Evolutionary conservation across 2,329 filamentous ascomycete genomes (phyloP), one percentile per base, ranked within the genome.

Genomic region (Penicillium palitans): DNA sequence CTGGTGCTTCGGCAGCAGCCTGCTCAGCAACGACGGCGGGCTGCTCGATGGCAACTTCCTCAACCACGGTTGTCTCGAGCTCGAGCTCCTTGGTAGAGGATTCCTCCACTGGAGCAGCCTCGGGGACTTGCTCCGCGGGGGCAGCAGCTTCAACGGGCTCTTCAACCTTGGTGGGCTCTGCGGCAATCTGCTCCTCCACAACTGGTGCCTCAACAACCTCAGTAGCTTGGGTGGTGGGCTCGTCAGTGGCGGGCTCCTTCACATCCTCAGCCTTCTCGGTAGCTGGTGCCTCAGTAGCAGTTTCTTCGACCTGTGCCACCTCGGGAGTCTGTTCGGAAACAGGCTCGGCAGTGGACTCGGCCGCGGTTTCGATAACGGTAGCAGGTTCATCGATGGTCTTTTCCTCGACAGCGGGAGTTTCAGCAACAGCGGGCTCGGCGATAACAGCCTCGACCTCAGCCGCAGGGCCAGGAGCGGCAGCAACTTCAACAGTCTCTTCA

Each of bases 61-160:
- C 29, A 1, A 24, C 46, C 9, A 24, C 46, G 10, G 24, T 35
- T 29, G 46, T 35, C 46, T 56, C 53, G 12, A 39, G 46, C 31
- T 56, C 37, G 13, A 52, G 15, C 24, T 56, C 53, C 47, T 56
- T 56, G 3, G 39, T 44, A 8, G 35, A 21, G 13, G 52, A 42
- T 27, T 35, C 53, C 46, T 50, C 45, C 19, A 27, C 39, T 33
- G 45, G 45, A 13, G 40, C 17, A 21, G 40, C 40, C 51, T 53
- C 40, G 6, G 31, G 39, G 2, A 15, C n/a, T 25, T 53, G 12
- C 27, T 35, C 51, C 31, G 7, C 31, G n/a, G 51, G 12, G 13
- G 13, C 12, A 19, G 40, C 31, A 27, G 29, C 47, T 41, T 51
- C 46, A 24, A 44, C 17, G 15, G 46, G 40, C 31, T 52, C 54